Conservation (phyloP, 2,329 filamentous ascomycete species). For the Trichoderma citrinoviride region DNA sequence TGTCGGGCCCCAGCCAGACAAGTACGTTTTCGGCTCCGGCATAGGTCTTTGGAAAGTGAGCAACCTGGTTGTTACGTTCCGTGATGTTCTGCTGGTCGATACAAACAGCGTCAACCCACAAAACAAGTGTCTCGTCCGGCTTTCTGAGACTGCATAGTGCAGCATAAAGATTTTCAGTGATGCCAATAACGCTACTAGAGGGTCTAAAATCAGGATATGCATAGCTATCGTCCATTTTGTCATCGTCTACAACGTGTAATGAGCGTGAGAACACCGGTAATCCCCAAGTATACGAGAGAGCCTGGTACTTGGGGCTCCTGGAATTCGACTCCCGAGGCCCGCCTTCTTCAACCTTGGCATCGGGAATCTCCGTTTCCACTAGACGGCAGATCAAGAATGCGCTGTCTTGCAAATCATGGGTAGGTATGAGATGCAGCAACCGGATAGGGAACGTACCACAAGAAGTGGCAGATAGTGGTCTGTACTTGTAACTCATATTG, state of each 20-base stretch:
- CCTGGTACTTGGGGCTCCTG: background rate
- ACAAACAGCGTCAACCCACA: background rate
- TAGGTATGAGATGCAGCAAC: background rate
- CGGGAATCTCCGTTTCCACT: background rate
- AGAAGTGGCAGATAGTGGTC: background rate
- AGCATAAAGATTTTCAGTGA: background rate
- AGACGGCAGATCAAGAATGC: background rate
- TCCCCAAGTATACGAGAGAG: constrained; percentile 7
- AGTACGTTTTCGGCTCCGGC: background rate
- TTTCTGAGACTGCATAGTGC: background rate
- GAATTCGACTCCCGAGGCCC: background rate
- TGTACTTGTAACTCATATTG: background rate
- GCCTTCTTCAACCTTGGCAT: background rate
- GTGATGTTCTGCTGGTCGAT: background rate
- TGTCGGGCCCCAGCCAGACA: background rate
- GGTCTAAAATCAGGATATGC: background rate
- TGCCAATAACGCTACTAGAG: background rate
- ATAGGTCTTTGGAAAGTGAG: background rate
- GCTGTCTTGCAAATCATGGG: background rate
- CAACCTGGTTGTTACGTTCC: constrained; percentile 8
- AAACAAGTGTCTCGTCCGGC: background rate
- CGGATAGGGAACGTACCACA: background rate
- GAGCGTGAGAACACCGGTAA: background rate
- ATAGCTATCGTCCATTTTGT: background rate
- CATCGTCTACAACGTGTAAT: background rate